Evolutionary conservation across 2,329 filamentous ascomycete species (phyloP).

Genomic region (Thelonectria discophora): DNA sequence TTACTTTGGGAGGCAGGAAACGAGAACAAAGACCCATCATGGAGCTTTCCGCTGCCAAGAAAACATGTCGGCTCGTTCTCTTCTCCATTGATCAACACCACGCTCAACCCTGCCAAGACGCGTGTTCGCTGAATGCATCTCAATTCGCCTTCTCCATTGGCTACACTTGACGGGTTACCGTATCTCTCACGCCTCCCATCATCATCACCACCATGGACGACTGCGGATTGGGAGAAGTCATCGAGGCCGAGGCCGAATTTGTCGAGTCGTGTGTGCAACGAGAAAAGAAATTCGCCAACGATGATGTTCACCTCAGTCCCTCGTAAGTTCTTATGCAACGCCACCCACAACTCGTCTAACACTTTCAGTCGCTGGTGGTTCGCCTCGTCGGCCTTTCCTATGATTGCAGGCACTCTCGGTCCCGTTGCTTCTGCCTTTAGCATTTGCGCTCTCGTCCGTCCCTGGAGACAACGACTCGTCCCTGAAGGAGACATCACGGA

Average conservation of each 20-base stretch:
- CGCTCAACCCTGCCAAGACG: not conserved
- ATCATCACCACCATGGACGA: slow-evolving; percentile 50
- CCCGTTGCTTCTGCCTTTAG: slow-evolving; percentile 89
- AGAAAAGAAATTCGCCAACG: slow-evolving; percentile 47
- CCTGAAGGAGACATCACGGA: slow-evolving; percentile 57
- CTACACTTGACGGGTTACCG: not conserved
- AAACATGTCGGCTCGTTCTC: not conserved
- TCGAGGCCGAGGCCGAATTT: slow-evolving; percentile 34
- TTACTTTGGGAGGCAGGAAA: not conserved
- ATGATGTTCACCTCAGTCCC: slow-evolving; percentile 55
- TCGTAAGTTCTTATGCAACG: slow-evolving; percentile 47
- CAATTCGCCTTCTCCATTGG: not conserved
- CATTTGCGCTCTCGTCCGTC: slow-evolving; percentile 83
- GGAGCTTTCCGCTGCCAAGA: not conserved
- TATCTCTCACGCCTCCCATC: no score
- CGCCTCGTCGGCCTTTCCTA: slow-evolving; percentile 72
- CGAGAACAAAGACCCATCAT: not conserved
- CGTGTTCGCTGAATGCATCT: not conserved
- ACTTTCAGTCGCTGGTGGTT: slow-evolving; percentile 68
- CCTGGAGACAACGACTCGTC: slow-evolving; percentile 72
- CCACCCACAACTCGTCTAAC: slow-evolving; percentile 3
- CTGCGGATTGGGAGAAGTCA: slow-evolving; percentile 48
- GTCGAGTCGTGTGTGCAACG: slow-evolving; percentile 27
- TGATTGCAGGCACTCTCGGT: slow-evolving; percentile 84
- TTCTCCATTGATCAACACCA: not conserved